Percentiles rank a stretch among this genome's conserved stretches.
Conservation (phyloP, 208 protist genomes). For the Tritrichomonas foetus region DNA sequence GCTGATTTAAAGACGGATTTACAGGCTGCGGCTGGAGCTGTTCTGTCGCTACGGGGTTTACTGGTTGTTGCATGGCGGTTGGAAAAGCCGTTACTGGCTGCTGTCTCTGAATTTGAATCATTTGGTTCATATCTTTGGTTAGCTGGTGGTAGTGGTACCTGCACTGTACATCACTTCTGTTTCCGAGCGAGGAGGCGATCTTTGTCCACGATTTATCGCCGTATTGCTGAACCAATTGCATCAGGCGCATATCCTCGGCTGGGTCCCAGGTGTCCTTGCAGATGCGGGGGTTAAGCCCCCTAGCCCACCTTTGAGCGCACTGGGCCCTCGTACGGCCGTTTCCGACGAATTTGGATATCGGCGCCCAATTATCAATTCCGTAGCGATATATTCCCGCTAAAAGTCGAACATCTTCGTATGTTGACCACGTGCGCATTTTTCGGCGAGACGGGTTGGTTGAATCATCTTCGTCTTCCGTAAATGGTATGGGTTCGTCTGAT, state of each 20-base stretch:
- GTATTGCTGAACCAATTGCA: neutral
- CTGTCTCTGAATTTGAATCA: no score
- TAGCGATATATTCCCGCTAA: neutral
- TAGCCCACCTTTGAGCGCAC: neutral
- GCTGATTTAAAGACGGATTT: no score
- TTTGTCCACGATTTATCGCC: neutral
- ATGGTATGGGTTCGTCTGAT: no score
- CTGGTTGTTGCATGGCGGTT: no score
- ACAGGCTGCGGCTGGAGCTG: no score
- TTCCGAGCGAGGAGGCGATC: neutral
- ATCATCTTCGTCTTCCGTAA: no score
- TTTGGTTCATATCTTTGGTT: neutral
- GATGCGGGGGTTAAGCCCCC: neutral
- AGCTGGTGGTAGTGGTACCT: neutral
- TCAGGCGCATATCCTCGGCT: neutral
- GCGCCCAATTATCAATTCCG: neutral
- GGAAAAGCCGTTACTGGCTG: no score
- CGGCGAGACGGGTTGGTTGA: no score
- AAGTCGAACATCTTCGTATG: neutral
- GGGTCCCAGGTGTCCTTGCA: neutral
- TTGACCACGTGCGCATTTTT: neutral
- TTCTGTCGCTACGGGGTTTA: no score
- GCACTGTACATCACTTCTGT: neutral
- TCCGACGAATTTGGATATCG: neutral
- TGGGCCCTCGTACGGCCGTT: neutral